These are phyloP conservation scores for Penicillium steckii DNA, from an alignment of 495 filamentous ascomycete genomes.

Conservation along the genomic window DNA sequence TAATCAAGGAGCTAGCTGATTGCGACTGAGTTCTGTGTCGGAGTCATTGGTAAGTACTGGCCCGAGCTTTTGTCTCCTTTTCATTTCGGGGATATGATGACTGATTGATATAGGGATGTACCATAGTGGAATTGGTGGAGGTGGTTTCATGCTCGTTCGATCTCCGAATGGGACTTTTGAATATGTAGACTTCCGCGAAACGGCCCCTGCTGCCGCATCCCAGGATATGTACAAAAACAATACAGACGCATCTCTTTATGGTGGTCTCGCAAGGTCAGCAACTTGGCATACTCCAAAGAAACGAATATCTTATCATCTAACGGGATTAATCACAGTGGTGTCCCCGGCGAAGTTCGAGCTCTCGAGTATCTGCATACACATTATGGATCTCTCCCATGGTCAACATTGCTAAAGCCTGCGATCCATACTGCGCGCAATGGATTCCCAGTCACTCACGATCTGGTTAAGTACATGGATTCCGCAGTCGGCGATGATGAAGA, in stretches of 20 bases:
- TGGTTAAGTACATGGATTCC: slow-evolving; percentile 65
- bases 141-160: slow-evolving; percentile 82
- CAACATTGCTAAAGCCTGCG: slow-evolving; percentile 65
- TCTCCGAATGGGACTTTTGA: slow-evolving; percentile 63
- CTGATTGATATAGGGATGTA: slow-evolving; percentile 76
- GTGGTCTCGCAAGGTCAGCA: slow-evolving; percentile 63
- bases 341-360: slow-evolving; percentile 81
- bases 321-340: slow-evolving; percentile 47
- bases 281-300: not conserved
- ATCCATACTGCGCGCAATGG: slow-evolving; percentile 73
- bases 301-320: not conserved
- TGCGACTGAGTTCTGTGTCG: slow-evolving; percentile 71
- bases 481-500: slow-evolving; percentile 41
- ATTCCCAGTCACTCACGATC: slow-evolving; percentile 67
- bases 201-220: slow-evolving; percentile 73
- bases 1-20: slow-evolving; percentile 46
- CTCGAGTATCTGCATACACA: slow-evolving; percentile 72
- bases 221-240: slow-evolving; percentile 77
- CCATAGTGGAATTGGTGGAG: slow-evolving; percentile 83
- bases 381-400: slow-evolving; percentile 71
- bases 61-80: too few species aligned
- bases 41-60: slow-evolving; percentile 65
- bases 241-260: slow-evolving; percentile 42
- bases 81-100: too few species aligned
- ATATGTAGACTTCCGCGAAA: slow-evolving; percentile 83